phyloP scores from a whole-genome alignment of 306 rosid genomes.

The Corylus avellana region DNA sequence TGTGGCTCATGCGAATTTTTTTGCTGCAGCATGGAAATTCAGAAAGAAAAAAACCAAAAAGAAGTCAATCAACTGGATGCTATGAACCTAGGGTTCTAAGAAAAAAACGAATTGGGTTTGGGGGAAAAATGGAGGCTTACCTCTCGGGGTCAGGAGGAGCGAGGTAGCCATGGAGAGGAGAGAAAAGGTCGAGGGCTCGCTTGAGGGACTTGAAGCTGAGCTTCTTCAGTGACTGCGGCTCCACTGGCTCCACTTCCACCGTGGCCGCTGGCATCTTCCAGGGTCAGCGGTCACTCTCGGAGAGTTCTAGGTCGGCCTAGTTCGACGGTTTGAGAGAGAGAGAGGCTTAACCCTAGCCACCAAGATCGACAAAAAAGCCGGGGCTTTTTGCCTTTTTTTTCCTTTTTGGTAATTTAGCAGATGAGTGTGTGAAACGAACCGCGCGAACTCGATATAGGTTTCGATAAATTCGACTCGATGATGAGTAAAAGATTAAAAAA shows the following conservation, averaged over 20 bases:
- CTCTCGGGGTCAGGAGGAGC: conserved; percentile 74
- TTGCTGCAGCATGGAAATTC: conserved; percentile 46
- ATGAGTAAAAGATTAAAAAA: too few species aligned
- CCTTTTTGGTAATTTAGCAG: too few species aligned
- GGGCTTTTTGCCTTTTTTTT: too few species aligned
- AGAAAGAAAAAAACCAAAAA: background rate
- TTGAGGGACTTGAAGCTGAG: conserved; percentile 92
- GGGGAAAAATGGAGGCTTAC: conserved; percentile 21
- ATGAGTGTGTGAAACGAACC: too few species aligned
- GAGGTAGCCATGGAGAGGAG: conserved; percentile 68
- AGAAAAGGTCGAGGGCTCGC: conserved; percentile 91
- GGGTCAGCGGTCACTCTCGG: background rate
- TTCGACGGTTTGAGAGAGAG: background rate
- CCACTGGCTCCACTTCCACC: conserved; percentile 71
- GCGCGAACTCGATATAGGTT: too few species aligned
- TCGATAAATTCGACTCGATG: too few species aligned
- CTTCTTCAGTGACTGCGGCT: conserved; percentile 92
- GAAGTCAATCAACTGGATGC: background rate
- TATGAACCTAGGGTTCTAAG: background rate
- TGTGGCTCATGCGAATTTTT: conserved; percentile 64
- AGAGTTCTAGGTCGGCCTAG: background rate
- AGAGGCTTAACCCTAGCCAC: too few species aligned
- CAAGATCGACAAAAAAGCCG: too few species aligned
- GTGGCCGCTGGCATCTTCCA: conserved; percentile 49
- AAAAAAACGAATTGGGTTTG: background rate